Conservation (phyloP, 257 asterid species). For the Vinca minor region DNA sequence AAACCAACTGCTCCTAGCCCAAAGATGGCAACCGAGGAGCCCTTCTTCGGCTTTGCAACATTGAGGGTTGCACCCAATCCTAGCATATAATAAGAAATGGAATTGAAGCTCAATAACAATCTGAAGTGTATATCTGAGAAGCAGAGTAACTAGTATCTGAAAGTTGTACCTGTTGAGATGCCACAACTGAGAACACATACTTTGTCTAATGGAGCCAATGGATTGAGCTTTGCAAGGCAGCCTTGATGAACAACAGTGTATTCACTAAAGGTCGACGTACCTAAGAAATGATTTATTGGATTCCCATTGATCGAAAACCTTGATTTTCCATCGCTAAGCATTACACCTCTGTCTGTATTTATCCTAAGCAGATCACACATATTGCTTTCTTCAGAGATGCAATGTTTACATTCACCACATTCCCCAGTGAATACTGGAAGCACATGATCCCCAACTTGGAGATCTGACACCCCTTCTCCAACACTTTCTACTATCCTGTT, state of each 20-base stretch:
- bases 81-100: conserved; percentile 6
- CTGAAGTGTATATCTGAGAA: neutral
- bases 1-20: conserved; percentile 91
- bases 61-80: conserved; percentile 78
- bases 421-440: conserved; percentile 24
- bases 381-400: conserved; percentile 22
- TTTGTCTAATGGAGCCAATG: conserved; percentile 17
- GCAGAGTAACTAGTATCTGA: no score
- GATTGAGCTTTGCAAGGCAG: conserved; percentile 19
- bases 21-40: conserved; percentile 66
- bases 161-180: conserved; percentile 16
- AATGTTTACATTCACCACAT: conserved; percentile 14
- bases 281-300: conserved; percentile 15
- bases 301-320: conserved; percentile 18
- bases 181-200: conserved; percentile 21
- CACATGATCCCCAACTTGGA: conserved; percentile 18
- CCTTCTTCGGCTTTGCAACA: conserved; percentile 70
- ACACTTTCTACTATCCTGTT: conserved; percentile 15
- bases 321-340: conserved; percentile 20
- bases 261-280: conserved; percentile 22
- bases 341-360: conserved; percentile 22
- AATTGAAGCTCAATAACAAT: neutral
- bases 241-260: conserved; percentile 19
- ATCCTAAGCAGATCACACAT: conserved; percentile 21
- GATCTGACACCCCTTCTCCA: conserved; percentile 16